Base-by-base conservation (phyloP, 176 grass and related monocot species). In the Raddia distichophylla region DNA sequence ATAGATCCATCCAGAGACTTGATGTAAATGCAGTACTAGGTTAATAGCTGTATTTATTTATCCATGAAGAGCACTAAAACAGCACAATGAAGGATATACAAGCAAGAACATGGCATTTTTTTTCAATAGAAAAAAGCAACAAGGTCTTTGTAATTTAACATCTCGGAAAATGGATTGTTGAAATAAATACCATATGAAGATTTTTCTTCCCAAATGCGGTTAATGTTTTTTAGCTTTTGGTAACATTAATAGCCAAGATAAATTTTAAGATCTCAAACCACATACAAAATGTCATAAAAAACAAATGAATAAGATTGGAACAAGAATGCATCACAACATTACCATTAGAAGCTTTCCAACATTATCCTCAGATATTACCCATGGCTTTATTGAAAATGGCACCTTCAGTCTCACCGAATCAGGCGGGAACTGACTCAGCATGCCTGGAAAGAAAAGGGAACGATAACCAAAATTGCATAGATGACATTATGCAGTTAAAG, bases 261-360 rank as follows among this genome's bases (percentile, higher is more conserved):
- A 55, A 11, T 71, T 83, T 40, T 63, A 78, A 73, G 33, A 77
- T 42, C 45, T 85, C 45, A 63, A 1, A 45, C 45, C 47, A 19
- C n/a, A 17, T 53, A 61, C 69, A 60, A 50, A 72, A 59, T 59
- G 60, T 42, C 15, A 20, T 64, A 50, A 20, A 69, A 32, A 69
- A 37, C 16, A 69, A 58, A 64, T 9, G 27, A 74, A 11, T 9
- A 82, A 76, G 50, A 52, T 80, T 78, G 60, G 14, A 81, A 60
- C 17, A 86, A 16, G 44, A 59, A 85, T 47, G 70, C 51, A 75
- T 71, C 67, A 85, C 58, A 69, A 33, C 10, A 69, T 71, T 93
- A 99, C 96, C 96, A 95, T 99, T 77, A 99, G 86, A 87, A 99
- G 87, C 79, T 95, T 99, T 78, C 90, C 96, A 77, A 93, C 75